phyloP scores from a whole-genome alignment of 345 rosid genomes.

The Gossypium turneri region DNA sequence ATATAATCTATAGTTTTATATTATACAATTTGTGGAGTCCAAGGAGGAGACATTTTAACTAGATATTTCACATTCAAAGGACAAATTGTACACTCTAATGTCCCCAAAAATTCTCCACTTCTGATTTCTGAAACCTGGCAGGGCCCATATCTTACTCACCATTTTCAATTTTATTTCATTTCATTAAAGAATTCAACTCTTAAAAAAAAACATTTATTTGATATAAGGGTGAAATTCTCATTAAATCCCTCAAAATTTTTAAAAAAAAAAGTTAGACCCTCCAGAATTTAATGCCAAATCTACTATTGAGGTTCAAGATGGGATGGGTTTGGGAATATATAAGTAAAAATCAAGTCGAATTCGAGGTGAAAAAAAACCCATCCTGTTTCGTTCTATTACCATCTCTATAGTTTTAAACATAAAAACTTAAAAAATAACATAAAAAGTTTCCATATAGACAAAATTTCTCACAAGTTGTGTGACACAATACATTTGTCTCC shows the following conservation, averaged over 20 bases:
- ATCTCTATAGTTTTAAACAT: too few relatives aligned
- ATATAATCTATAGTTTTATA: constrained; percentile 9
- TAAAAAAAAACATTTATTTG: too few relatives aligned
- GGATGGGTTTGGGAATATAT: too few relatives aligned
- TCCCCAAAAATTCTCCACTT: constrained; percentile 16
- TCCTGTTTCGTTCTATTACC: too few relatives aligned
- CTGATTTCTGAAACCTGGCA: constrained; percentile 7
- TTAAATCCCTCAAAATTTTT: too few relatives aligned
- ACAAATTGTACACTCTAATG: constrained; percentile 22
- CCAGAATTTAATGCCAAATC: too few relatives aligned
- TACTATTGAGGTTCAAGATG: too few relatives aligned
- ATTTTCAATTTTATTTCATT: constrained; percentile 2
- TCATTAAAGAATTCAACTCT: not conserved
- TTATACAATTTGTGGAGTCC: constrained; percentile 27
- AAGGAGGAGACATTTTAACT: constrained; percentile 32
- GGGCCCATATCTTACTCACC: constrained; percentile 18
- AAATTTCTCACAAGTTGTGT: not conserved
- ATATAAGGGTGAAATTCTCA: too few relatives aligned
- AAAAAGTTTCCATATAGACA: not conserved
- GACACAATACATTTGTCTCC: not conserved
- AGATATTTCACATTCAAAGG: constrained; percentile 24
- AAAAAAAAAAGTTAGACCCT: too few relatives aligned
- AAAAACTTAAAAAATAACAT: too few relatives aligned
- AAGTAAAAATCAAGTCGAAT: too few relatives aligned
- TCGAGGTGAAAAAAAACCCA: fast-evolving